Evolutionary conservation across 139 green algal genomes (phyloP), one percentile per base, ranked within the genome.

Genomic region (Desmodesmus armatus): DNA sequence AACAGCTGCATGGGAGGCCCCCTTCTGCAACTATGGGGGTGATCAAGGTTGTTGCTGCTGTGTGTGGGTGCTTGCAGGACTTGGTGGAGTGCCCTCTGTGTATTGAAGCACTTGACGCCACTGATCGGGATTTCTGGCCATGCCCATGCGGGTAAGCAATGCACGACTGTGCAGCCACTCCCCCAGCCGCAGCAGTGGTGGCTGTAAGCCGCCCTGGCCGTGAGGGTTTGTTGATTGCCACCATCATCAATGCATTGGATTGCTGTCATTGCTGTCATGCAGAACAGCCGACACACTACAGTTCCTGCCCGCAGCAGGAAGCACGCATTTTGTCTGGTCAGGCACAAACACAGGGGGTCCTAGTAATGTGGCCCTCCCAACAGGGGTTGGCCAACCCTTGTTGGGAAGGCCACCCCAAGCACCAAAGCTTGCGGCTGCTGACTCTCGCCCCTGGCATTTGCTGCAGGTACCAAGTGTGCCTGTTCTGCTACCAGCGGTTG

Each of bases 401-500:
- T 23, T 39, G 60, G 11, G 4, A 33, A 29, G 6, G 6, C 1
- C 60, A 69, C n/a, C 19, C n/a, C 60, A 69, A 9, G 60, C 37
- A 6, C 3, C 17, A 37, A n/a, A 37, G 4, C 3, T 6, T 27
- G n/a, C 21, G 60, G 7, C 25, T 1, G 37, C 5, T 37, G 4
- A 82, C 51, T 13, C 70, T 41, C 33, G 27, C 40, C 37, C 31
- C 70, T 41, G 40, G 27, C 40, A 43, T 41, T 40, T 81, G 51
- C 33, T 82, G 55, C 84, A 92, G 89, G 82, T 94, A 91, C 71
- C 90, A 88, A 1, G 84, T 93, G 2, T 93, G 90, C 85, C 62
- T 93, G 2, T 93, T 93, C 80, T 94, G 91, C 85, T 92, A 90
- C 41, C 87, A 92, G 85, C 85, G 87, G 51, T 67, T 94, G 63